phyloP scores from a whole-genome alignment of 169 alveolate genomes.

The Plasmodium relictum region DNA sequence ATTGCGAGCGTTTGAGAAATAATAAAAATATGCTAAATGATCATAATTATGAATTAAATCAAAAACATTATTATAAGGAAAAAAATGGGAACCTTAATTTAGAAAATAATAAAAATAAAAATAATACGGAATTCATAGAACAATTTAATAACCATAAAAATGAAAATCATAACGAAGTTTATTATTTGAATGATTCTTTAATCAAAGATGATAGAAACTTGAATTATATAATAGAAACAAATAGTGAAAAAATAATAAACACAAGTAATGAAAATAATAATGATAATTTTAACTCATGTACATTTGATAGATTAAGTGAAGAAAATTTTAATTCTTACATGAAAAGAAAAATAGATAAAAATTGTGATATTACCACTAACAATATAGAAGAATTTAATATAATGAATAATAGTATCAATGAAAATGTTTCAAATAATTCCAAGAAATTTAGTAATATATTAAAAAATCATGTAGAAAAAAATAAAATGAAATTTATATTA shows the following conservation, averaged over 20 bases:
- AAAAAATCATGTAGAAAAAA: neutral
- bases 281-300: slow-evolving; percentile 26
- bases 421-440: slow-evolving; percentile 10
- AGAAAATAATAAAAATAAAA: neutral
- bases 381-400: neutral
- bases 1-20: slow-evolving; percentile 7
- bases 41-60: neutral
- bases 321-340: slow-evolving; percentile 43
- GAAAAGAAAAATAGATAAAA: slow-evolving; percentile 14
- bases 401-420: neutral
- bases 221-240: slow-evolving; percentile 42
- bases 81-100: neutral
- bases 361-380: neutral
- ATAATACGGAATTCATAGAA: neutral
- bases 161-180: neutral
- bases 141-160: neutral
- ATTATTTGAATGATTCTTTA: slow-evolving; percentile 3
- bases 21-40: neutral
- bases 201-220: neutral
- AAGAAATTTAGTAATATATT: slow-evolving; percentile 8
- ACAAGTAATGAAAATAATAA: slow-evolving; percentile 14
- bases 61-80: slow-evolving; percentile 14
- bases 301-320: slow-evolving; percentile 35
- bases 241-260: slow-evolving; percentile 55
- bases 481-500: neutral